Percentiles rank a stretch among this genome's conserved stretches.
phyloP scores from a whole-genome alignment of 2,329 filamentous ascomycete species.

The Trematosphaeria pertusa region DNA sequence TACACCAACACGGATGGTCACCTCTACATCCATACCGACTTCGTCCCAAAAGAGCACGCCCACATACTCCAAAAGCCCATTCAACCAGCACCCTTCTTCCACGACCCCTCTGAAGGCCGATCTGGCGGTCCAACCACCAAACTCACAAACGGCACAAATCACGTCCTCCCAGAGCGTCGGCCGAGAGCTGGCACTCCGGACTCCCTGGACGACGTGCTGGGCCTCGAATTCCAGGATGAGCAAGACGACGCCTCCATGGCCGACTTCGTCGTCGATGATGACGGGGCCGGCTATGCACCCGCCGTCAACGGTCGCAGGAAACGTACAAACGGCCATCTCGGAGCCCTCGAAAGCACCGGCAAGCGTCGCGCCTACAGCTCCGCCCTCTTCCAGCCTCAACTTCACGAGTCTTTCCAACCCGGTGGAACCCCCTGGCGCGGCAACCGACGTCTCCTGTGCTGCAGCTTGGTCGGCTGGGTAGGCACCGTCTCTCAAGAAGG shows the following conservation, averaged over 20 bases:
- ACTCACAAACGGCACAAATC: constrained; percentile 62
- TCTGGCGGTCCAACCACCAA: constrained; percentile 69
- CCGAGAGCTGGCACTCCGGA: constrained; percentile 67
- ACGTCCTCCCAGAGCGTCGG: constrained; percentile 58
- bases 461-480: constrained; percentile 92
- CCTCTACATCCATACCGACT: constrained; percentile 84
- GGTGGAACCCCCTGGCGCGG: constrained; percentile 96
- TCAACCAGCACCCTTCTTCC: constrained; percentile 85
- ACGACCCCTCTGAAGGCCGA: constrained; percentile 76
- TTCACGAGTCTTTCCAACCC: constrained; percentile 88
- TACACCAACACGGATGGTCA: constrained; percentile 94
- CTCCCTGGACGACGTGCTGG: constrained; percentile 83
- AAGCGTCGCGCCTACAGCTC: constrained; percentile 61
- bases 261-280: constrained; percentile 93
- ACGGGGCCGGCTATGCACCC: constrained; percentile 85
- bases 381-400: constrained; percentile 64
- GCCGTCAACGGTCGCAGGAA: constrained; percentile 68
- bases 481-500: constrained; percentile 98
- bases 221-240: constrained; percentile 60
- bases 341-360: constrained; percentile 50
- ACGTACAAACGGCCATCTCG: constrained; percentile 60
- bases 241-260: constrained; percentile 60
- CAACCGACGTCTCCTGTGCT: constrained; percentile 88
- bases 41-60: constrained; percentile 60
- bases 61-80: constrained; percentile 58